Evolutionary conservation across 1,284 basidiomycete genomes (phyloP).

Genomic region (Malassezia dermatis): DNA sequence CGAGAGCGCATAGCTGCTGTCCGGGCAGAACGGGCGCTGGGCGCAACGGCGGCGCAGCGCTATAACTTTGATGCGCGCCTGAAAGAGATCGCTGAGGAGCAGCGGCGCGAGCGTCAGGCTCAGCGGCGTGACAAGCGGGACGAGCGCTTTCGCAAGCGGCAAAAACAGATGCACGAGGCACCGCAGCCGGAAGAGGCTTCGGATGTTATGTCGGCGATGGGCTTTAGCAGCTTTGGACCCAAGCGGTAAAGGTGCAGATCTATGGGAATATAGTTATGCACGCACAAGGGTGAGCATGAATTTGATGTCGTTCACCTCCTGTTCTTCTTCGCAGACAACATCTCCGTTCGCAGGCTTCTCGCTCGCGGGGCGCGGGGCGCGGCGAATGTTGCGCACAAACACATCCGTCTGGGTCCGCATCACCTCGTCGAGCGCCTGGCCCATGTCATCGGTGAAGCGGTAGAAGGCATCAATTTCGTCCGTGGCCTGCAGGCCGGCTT

Average conservation of each 20-base stretch:
- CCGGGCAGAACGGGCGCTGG: constrained; percentile 49
- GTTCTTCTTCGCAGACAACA: constrained; percentile 69
- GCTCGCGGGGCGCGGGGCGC: constrained; percentile 39
- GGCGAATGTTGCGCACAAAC: constrained; percentile 67
- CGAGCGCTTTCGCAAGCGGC: constrained; percentile 50
- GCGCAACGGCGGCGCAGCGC: not conserved
- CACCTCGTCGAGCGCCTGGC: constrained; percentile 57
- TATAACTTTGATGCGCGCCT: constrained; percentile 88
- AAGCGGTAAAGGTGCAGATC: constrained; percentile 37
- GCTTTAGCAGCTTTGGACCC: constrained; percentile 78
- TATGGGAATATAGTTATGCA: constrained; percentile 1
- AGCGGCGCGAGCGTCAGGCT: constrained; percentile 51
- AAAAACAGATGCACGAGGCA: constrained; percentile 52
- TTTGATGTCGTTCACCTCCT: constrained; percentile 73
- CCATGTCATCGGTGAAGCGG: constrained; percentile 62
- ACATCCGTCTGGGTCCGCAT: constrained; percentile 62
- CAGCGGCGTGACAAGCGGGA: constrained; percentile 54
- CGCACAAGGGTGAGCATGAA: constrained; percentile 53
- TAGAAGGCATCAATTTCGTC: constrained; percentile 90
- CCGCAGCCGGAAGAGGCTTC: constrained; percentile 35
- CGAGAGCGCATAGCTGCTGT: constrained; percentile 74
- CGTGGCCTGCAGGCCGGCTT: constrained; percentile 83
- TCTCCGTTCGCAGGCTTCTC: constrained; percentile 50
- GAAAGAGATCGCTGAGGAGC: constrained; percentile 62
- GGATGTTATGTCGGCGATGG: constrained; percentile 71